Conservation (phyloP, 768 basidiomycete species). For the Gelatoporia subvermispora region DNA sequence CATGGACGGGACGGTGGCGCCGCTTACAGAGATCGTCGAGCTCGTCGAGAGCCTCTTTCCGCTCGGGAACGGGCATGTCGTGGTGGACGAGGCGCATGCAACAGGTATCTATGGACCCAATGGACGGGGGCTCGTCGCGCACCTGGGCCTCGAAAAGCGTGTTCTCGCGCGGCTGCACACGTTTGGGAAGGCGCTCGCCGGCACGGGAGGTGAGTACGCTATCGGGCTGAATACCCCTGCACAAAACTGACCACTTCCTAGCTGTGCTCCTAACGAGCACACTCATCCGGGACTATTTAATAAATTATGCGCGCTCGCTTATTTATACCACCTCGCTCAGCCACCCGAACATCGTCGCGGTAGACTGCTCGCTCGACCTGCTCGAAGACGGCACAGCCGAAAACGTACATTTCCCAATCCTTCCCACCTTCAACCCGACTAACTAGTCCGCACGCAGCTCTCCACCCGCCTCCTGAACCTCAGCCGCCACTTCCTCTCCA, state of each 20-base stretch:
- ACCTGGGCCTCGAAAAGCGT: conserved; percentile 63
- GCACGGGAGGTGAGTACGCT: conserved; percentile 68
- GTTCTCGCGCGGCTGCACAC: conserved; percentile 82
- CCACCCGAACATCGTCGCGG: conserved; percentile 69
- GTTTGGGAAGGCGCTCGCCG: conserved; percentile 88
- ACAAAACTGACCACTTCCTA: conserved; percentile 17
- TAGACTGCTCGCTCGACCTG: conserved; percentile 76
- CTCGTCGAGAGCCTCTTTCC: conserved; percentile 60
- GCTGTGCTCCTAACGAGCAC: conserved; percentile 75
- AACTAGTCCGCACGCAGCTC: conserved; percentile 17
- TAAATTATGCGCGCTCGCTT: conserved; percentile 89
- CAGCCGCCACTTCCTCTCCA: conserved; percentile 33
- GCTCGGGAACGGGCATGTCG: conserved; percentile 57
- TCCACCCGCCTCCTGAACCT: conserved; percentile 38
- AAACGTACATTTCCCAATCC: conserved; percentile 31
- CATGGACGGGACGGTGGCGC: conserved; percentile 93
- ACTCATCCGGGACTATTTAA: conserved; percentile 73
- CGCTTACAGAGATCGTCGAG: conserved; percentile 61
- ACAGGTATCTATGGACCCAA: conserved; percentile 83
- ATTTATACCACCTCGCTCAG: conserved; percentile 90
- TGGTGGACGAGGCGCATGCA: conserved; percentile 93
- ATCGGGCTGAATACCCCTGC: not conserved
- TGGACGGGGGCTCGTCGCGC: conserved; percentile 70
- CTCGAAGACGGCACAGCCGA: conserved; percentile 64
- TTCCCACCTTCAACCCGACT: conserved; percentile 22